Percentiles rank a stretch among this genome's conserved stretches.
Evolutionary conservation across 2,329 filamentous ascomycete genomes (phyloP).

Genomic region (Beauveria brongniartii): DNA sequence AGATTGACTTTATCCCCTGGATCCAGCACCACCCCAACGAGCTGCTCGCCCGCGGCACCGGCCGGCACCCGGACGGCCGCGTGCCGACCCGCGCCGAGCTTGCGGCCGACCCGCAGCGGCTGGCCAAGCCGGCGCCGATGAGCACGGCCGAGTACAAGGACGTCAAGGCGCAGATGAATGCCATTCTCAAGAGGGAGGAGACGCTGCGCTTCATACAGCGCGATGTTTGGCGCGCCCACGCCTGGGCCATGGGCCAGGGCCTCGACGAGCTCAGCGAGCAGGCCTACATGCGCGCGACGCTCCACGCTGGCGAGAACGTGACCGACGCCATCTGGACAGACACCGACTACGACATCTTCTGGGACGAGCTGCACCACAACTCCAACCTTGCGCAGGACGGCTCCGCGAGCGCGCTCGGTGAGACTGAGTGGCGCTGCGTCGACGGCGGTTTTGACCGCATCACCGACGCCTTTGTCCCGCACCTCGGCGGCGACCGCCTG

Average conservation of each 20-base stretch:
- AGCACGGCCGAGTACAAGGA: conserved; percentile 17
- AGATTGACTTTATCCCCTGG: conserved; percentile 34
- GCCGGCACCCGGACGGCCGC: conserved; percentile 22
- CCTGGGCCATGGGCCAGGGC: conserved; percentile 21
- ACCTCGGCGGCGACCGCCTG: conserved; percentile 18
- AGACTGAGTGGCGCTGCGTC: conserved; percentile 20
- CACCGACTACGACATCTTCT: conserved; percentile 25
- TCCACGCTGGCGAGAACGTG: conserved; percentile 27
- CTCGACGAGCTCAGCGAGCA: conserved; percentile 24
- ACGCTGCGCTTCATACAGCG: conserved; percentile 12
- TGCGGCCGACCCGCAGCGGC: conserved; percentile 14
- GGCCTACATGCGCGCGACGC: conserved; percentile 24
- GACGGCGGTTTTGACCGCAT: conserved; percentile 23
- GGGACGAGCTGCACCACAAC: conserved; percentile 26
- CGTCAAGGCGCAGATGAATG: conserved; percentile 17
- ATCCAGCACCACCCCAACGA: conserved; percentile 28
- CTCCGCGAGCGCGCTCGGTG: conserved; percentile 17
- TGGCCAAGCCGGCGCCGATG: conserved; percentile 10
- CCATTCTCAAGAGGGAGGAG: conserved; percentile 13
- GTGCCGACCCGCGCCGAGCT: conserved; percentile 19
- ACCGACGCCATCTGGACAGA: conserved; percentile 26
- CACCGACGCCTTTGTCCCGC: conserved; percentile 22
- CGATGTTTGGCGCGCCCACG: conserved; percentile 23
- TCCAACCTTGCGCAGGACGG: conserved; percentile 25
- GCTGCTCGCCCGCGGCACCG: conserved; percentile 11